These are phyloP conservation scores for Globisporangium ultimum DNA, from an alignment of 352 stramenopile species.

Conservation along the genomic window DNA sequence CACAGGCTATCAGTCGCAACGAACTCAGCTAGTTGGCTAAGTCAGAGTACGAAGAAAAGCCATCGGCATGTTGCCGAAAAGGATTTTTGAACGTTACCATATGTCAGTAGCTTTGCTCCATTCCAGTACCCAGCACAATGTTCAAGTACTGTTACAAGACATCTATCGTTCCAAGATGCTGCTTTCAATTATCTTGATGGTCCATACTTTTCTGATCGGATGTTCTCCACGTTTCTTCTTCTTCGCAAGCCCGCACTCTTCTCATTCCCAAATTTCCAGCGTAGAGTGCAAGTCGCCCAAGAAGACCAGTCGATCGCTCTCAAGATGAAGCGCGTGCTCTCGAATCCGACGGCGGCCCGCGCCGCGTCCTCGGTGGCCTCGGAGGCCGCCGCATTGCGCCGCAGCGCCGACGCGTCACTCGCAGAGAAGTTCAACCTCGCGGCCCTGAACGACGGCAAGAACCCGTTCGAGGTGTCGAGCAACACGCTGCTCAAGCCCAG, in stretches of 20 bases:
- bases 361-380: constrained; percentile 12
- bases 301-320: background rate
- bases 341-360: constrained; percentile 2
- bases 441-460: constrained; percentile 64
- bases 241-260: too few relatives aligned
- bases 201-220: too few relatives aligned
- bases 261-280: constrained; percentile 5
- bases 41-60: constrained; percentile 6
- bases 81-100: background rate
- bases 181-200: background rate
- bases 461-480: constrained; percentile 60
- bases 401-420: constrained; percentile 23
- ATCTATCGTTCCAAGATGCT: background rate
- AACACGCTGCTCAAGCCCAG: constrained; percentile 41
- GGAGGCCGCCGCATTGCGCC: constrained; percentile 4
- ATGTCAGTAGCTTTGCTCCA: too few relatives aligned
- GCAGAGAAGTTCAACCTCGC: constrained; percentile 63
- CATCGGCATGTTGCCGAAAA: constrained; percentile 1
- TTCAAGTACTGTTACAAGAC: background rate
- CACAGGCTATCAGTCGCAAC: background rate
- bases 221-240: too few relatives aligned
- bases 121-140: background rate
- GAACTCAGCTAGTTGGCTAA: background rate
- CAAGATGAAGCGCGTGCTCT: constrained; percentile 16
- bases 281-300: background rate